These are phyloP conservation scores for Nicotiana knightiana DNA, from an alignment of 257 asterid genomes.

Conservation along the genomic window DNA sequence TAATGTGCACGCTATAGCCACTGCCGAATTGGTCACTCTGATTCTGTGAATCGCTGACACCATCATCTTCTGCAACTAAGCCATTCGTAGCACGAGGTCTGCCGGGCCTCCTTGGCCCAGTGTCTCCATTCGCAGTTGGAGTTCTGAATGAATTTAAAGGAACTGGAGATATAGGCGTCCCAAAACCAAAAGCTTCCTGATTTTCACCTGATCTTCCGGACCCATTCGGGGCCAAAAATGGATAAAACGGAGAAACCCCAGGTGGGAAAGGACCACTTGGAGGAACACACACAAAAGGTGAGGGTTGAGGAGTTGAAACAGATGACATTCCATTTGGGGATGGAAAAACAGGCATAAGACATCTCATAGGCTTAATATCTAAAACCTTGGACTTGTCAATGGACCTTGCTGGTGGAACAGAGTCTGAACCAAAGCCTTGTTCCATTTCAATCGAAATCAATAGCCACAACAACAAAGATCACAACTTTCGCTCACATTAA, in stretches of 20 bases:
- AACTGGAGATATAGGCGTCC: slow-evolving; percentile 44
- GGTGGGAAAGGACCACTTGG: slow-evolving; percentile 93
- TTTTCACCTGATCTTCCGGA: slow-evolving; percentile 23
- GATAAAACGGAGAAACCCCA: slow-evolving; percentile 85
- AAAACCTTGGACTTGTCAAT: slow-evolving; percentile 77
- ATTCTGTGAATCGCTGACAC: slow-evolving; percentile 37
- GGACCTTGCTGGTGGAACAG: slow-evolving; percentile 37
- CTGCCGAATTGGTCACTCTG: slow-evolving; percentile 21
- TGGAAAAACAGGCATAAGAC: slow-evolving; percentile 76
- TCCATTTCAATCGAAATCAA: slow-evolving; percentile 42
- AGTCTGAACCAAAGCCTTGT: slow-evolving; percentile 44
- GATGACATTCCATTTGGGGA: slow-evolving; percentile 47
- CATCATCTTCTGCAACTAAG: slow-evolving; percentile 50
- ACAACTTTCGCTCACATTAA: slow-evolving; percentile 10
- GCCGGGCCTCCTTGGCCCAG: slow-evolving; percentile 28
- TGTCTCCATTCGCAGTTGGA: slow-evolving; percentile 51
- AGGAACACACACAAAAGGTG: slow-evolving; percentile 84
- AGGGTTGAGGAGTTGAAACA: slow-evolving; percentile 45
- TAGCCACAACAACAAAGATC: background rate
- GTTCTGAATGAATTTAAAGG: slow-evolving; percentile 73
- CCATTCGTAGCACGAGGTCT: slow-evolving; percentile 23
- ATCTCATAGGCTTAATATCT: slow-evolving; percentile 70
- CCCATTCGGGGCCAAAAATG: slow-evolving; percentile 38
- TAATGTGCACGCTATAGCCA: slow-evolving; percentile 24
- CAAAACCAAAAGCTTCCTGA: slow-evolving; percentile 26